Conservation (phyloP, 257 asterid genomes). For the Petunia secreta region DNA sequence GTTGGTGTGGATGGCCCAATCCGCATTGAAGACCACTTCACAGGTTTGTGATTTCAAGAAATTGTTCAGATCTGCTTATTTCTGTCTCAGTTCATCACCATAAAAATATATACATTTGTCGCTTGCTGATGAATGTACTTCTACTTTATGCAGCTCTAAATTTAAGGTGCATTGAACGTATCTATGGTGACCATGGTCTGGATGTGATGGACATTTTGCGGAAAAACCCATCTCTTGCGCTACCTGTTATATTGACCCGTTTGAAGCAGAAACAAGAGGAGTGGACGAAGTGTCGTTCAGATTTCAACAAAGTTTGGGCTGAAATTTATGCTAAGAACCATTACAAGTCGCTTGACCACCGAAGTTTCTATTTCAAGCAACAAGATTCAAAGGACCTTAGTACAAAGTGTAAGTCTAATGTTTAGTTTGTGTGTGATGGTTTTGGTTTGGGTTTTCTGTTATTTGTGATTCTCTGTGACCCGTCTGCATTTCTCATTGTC, state of each 20-base stretch:
- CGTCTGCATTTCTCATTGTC: neutral
- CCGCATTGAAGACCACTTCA: slow-evolving; percentile 42
- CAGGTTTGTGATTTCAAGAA: slow-evolving; percentile 36
- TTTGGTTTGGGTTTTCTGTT: neutral
- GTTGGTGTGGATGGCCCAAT: slow-evolving; percentile 31
- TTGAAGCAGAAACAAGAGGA: slow-evolving; percentile 57
- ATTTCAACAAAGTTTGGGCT: slow-evolving; percentile 72
- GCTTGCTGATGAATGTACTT: slow-evolving; percentile 17
- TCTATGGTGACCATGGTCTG: slow-evolving; percentile 53
- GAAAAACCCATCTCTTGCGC: slow-evolving; percentile 38
- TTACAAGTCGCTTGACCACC: slow-evolving; percentile 68
- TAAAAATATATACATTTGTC: neutral
- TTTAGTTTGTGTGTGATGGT: slow-evolving; percentile 13
- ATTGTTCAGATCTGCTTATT: slow-evolving; percentile 19
- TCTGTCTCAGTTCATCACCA: slow-evolving; percentile 14
- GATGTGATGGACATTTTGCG: slow-evolving; percentile 51
- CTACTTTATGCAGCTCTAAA: slow-evolving; percentile 39
- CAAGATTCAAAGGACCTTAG: slow-evolving; percentile 73
- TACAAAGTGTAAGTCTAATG: slow-evolving; percentile 41
- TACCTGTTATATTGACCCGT: slow-evolving; percentile 49
- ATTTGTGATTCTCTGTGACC: neutral
- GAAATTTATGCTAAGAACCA: slow-evolving; percentile 70
- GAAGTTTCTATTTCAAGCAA: slow-evolving; percentile 73
- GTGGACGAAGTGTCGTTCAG: slow-evolving; percentile 56
- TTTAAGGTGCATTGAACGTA: slow-evolving; percentile 52